Evolutionary conservation across 1,139 yeast genomes (phyloP), one percentile per base, ranked within the genome.

Genomic region (Candida sojae): DNA sequence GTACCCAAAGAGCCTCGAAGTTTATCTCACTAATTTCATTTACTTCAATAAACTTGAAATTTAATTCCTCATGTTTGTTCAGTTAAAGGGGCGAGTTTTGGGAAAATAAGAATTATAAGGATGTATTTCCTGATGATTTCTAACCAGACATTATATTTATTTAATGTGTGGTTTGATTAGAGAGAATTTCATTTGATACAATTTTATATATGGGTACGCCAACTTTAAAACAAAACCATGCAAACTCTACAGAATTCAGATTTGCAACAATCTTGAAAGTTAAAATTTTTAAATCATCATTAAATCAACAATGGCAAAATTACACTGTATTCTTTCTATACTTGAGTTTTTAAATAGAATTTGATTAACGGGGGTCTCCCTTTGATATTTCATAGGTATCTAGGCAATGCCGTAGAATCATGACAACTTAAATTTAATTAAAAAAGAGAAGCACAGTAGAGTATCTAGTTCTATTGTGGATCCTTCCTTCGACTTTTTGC

Each of bases 341-440:
- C 13, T 41, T 42, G 30, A 42, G 44, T 42, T 42, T 42, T 39
- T 21, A 42, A 34, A 42, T 23, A 42, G 34, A 42, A 42, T 36
- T 36, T 36, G 39, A 36, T 36, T 36, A 6, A 23, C 39, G 29
- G 39, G 29, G 39, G 39, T 35, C 26, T 17, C 11, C 23, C n/a
- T 9, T 23, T 35, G 10, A n/a, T 36, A 30, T 36, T 36, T 23
- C 39, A 11, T 7, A 36, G 23, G 13, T 21, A 10, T 21, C 5
- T 5, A 11, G 5, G 26, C 36, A 34, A 13, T 21, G 25, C 10
- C 36, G 10, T 34, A 34, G 6, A 12, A 6, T 21, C 36, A 6
- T 11, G 13, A 13, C 9, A n/a, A n/a, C 13, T 11, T 6, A 32
- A 17, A 17, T 17, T 17, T 2, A 17, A 17, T 17, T 2, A 17